A percentile compares a stretch with the other conserved stretches of the same genome.
Conservation (phyloP, 495 filamentous ascomycete genomes). For the Aspergillus cavernicola region DNA sequence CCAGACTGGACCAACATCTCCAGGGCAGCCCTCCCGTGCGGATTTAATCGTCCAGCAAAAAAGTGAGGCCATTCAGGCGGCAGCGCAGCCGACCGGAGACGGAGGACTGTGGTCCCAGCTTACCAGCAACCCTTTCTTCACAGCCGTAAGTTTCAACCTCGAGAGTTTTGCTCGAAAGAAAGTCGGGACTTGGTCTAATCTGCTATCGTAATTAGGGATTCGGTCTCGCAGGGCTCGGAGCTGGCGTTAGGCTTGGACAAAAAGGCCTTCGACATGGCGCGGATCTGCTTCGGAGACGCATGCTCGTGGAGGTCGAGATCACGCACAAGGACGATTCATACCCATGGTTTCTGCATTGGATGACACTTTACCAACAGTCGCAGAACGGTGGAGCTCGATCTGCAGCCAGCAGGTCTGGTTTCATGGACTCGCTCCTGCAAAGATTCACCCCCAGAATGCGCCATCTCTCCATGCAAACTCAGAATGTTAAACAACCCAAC, state of each 20-base stretch:
- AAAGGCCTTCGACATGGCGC: slow-evolving; percentile 65
- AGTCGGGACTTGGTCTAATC: neutral
- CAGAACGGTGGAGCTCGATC: slow-evolving; percentile 42
- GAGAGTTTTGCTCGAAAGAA: neutral
- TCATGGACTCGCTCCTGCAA: slow-evolving; percentile 50
- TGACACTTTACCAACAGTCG: slow-evolving; percentile 72
- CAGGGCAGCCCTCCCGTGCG: slow-evolving; percentile 30
- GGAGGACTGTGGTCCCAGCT: slow-evolving; percentile 51
- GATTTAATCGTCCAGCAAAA: slow-evolving; percentile 41
- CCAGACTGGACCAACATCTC: slow-evolving; percentile 33
- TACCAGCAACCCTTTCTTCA: slow-evolving; percentile 66
- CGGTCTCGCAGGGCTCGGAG: slow-evolving; percentile 83
- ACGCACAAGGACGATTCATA: slow-evolving; percentile 90
- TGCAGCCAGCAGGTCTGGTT: slow-evolving; percentile 36
- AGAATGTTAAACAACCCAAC: slow-evolving; percentile 54
- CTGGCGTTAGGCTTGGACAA: slow-evolving; percentile 70
- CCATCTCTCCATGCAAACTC: slow-evolving; percentile 66
- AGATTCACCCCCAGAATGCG: slow-evolving; percentile 61
- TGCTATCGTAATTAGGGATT: slow-evolving; percentile 51
- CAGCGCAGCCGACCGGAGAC: slow-evolving; percentile 32
- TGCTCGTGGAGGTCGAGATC: slow-evolving; percentile 94
- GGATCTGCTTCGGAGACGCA: slow-evolving; percentile 69
- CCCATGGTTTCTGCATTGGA: slow-evolving; percentile 90
- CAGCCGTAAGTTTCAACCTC: slow-evolving; percentile 43
- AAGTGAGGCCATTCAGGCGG: slow-evolving; percentile 30